Base-by-base conservation (phyloP, 768 basidiomycete genomes). In the Cystobasidium tubakii region DNA sequence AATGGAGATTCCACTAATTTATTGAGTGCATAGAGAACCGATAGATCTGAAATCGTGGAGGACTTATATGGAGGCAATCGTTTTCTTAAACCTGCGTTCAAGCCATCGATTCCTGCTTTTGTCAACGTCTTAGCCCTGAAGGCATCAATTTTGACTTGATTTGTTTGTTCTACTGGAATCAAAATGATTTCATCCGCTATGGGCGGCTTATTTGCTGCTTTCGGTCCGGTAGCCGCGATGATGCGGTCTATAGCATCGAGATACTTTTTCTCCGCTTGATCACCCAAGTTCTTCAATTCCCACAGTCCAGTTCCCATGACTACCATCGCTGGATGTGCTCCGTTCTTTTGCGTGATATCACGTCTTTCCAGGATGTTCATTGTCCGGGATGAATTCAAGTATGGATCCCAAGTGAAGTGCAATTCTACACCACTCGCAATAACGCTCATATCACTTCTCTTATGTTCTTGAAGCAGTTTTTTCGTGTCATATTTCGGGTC, bases 51-150 rank as follows among this genome's bases (percentile, higher is more conserved):
- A 29, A 57, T 62, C 3, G 31, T 36, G 81, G 75, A 44, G 2
- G 46, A 46, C 25, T 25, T 74, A 29, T 54, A 54, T 1, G 75
- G 62, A 63, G 65, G 43, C 72, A 72, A 25, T 90, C 85, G 66
- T 89, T 86, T 79, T 90, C 89, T 74, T 83, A 84, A 64, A 93
- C 90, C 89, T 1, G 89, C 88, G 81, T 96, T 95, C 91, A 96
- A 93, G 46, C 89, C 90, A 77, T 91, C 89, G 70, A 94, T 88
- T 78, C 93, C 90, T 17, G 88, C 85, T 29, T 86, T 84, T 71
- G 86, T 86, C 84, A 96, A 89, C 12, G 87, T 88, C 31, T 83
- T 78, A 6, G 86, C 86, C 67, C 91, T 85, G 33, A 87, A 86
- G 1, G 82, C 80, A 0, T 87, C 85, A 31, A 96, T 82, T 79